Evolutionary conservation across 768 basidiomycete genomes (phyloP).

Genomic region (Kwoniella sp.): DNA sequence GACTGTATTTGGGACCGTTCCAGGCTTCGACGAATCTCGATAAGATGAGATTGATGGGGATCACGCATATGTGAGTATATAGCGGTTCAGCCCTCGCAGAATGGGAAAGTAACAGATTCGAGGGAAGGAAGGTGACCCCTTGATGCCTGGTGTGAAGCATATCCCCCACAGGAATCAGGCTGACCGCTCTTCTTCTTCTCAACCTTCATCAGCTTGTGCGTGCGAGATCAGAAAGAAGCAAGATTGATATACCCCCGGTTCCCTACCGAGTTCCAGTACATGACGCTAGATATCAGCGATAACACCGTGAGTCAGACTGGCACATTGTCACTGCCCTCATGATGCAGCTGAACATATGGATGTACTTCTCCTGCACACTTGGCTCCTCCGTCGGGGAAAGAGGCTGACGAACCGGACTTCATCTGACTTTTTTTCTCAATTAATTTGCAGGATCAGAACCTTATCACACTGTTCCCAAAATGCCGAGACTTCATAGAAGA

Average conservation of each 20-base stretch:
- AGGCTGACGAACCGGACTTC: too few species aligned
- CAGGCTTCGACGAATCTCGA: conserved; percentile 42
- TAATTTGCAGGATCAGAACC: conserved; percentile 49
- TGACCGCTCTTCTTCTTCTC: neutral
- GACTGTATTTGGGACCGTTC: conserved; percentile 54
- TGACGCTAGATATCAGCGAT: conserved; percentile 55
- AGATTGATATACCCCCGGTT: conserved; percentile 51
- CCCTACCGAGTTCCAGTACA: conserved; percentile 50
- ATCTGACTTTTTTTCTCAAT: neutral
- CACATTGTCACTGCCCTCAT: too few species aligned
- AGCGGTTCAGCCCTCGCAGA: too few species aligned
- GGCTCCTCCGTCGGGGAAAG: too few species aligned
- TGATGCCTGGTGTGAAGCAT: neutral
- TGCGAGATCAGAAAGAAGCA: conserved; percentile 51
- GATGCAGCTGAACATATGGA: too few species aligned
- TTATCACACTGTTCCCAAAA: conserved; percentile 51
- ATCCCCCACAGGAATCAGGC: neutral
- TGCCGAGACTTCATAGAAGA: conserved; percentile 48
- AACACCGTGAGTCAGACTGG: conserved; percentile 41
- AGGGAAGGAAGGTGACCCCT: neutral
- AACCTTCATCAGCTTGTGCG: conserved; percentile 42
- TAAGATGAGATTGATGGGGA: conserved; percentile 41
- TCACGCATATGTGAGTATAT: conserved; percentile 54
- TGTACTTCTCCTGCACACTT: too few species aligned
- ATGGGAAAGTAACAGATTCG: neutral